phyloP scores from a whole-genome alignment of 352 stramenopile genomes.

The Phytophthora pisi region DNA sequence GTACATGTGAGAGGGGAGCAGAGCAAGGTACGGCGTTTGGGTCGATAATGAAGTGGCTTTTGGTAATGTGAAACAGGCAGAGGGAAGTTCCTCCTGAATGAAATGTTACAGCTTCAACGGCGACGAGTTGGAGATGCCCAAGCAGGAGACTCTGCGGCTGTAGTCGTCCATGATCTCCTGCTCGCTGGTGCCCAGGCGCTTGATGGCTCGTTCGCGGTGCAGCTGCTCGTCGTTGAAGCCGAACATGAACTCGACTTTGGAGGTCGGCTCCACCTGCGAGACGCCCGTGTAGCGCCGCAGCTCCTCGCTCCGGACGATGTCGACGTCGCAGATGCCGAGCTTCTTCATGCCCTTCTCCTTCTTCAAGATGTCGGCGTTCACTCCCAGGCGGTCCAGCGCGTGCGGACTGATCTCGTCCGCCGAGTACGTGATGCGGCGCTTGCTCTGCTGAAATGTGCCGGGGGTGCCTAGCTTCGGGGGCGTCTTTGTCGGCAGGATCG shows the following conservation, averaged over 20 bases:
- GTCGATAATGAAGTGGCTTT: slow-evolving; percentile 30
- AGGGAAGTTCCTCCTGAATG: slow-evolving; percentile 6
- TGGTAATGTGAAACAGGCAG: slow-evolving; percentile 20
- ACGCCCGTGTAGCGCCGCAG: slow-evolving; percentile 61
- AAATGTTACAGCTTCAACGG: slow-evolving; percentile 19
- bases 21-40: slow-evolving; percentile 17
- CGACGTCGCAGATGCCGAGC: slow-evolving; percentile 69
- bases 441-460: slow-evolving; percentile 8
- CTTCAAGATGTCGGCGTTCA: slow-evolving; percentile 66
- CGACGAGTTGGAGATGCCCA: slow-evolving; percentile 37
- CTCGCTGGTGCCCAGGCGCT: slow-evolving; percentile 59
- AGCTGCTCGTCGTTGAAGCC: slow-evolving; percentile 70
- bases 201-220: slow-evolving; percentile 62
- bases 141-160: slow-evolving; percentile 52
- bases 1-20: slow-evolving; percentile 41
- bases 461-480: slow-evolving; percentile 18
- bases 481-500: slow-evolving; percentile 17
- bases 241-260: slow-evolving; percentile 68
- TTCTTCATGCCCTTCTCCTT: slow-evolving; percentile 84
- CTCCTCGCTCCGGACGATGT: slow-evolving; percentile 58
- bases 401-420: slow-evolving; percentile 48
- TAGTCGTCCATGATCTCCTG: slow-evolving; percentile 73
- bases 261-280: slow-evolving; percentile 28
- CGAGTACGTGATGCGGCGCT: slow-evolving; percentile 38
- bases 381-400: slow-evolving; percentile 59